Base-by-base conservation (phyloP, 2,329 filamentous ascomycete genomes). In the Pyricularia sp. region DNA sequence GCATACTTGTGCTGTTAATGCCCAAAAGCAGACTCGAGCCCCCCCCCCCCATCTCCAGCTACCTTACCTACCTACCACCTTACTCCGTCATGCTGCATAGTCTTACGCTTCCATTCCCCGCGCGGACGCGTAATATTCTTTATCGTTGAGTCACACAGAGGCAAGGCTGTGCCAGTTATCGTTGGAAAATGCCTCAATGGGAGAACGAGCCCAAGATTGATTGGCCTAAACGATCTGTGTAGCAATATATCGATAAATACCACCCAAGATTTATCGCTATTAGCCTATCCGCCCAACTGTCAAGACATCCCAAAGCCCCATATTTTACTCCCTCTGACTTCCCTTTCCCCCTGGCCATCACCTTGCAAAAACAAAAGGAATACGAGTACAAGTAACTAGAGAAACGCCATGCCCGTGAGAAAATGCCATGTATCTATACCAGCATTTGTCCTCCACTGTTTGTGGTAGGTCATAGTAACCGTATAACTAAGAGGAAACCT, bases 361-460 rank as follows among this genome's bases (percentile, higher is more conserved):
- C n/a, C 10, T 28, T 5, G 12, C 25, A 63, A 36, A 14, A 36
- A 63, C 59, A 28, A 63, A 63, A 30, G 58, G 26, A 28, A 63
- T 63, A 63, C 25, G 26, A 63, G 25, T 17, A 28, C 59, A 30
- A 28, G 59, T 12, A 28, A 20, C 2, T 4, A 11, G 14, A 50
- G 36, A 42, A 42, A 17, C 25, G 58, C 58, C 58, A 61, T 61
- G 58, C 25, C 25, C 58, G 25, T 25, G 25, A 17, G 7, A 61
- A 61, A 30, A 63, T 63, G 12, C 59, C 59, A 63, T 63, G 26
- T 63, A 63, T 63, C 59, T 63, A 63, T 63, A 63, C 26, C 59
- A 30, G 59, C 26, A 10, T 17, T 12, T 28, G 59, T 20, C 26
- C 59, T 26, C 11, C 59, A 63, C 59, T 28, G 26, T 17, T 50